Evolutionary conservation across 1,139 yeast genomes (phyloP), one percentile per base, ranked within the genome.

Genomic region (Geotrichum macrosporum): DNA sequence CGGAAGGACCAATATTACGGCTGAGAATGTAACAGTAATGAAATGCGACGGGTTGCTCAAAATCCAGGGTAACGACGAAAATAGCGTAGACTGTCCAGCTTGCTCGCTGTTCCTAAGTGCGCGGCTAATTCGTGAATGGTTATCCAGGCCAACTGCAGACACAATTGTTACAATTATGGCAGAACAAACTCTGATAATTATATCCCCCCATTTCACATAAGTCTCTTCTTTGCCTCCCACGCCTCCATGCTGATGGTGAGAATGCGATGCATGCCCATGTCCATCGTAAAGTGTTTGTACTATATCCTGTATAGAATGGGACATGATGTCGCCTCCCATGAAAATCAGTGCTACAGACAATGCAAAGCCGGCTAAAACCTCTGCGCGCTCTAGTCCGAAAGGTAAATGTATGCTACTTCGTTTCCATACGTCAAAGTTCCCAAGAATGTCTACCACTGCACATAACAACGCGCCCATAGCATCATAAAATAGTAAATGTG

Each of bases 381-480:
- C 96, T 19, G 85, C 73, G 51, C 97, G 72, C 20, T 94, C 95
- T 33, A 92, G 70, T 0, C 97, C 97, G 70, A 92, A 92, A 0
- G 98, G 98, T 55, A 80, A 84, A 15, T 81, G 81, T 35, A 92
- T 71, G 5, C 94, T 83, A n/a, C 92, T 77, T 50, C 77, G 78
- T 54, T 77, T 80, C 96, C 97, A 92, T 3, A 84, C 95, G 55
- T 86, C 94, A 62, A 92, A 92, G 60, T 89, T 92, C 13, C 88
- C 77, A 76, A 92, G 76, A 9, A 87, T 74, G 52, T 83, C 88
- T 8, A 88, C 95, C 20, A 77, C 68, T 0, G 84, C 84, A 9
- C 82, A 74, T 15, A 84, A 73, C 3, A 82, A 61, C 29, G 89
- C 84, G 1, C 94, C 94, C 44, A 88, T 69, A 0, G 95, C 79